Conservation (phyloP, 2,329 filamentous ascomycete species). For the Trichoderma arundinaceum region DNA sequence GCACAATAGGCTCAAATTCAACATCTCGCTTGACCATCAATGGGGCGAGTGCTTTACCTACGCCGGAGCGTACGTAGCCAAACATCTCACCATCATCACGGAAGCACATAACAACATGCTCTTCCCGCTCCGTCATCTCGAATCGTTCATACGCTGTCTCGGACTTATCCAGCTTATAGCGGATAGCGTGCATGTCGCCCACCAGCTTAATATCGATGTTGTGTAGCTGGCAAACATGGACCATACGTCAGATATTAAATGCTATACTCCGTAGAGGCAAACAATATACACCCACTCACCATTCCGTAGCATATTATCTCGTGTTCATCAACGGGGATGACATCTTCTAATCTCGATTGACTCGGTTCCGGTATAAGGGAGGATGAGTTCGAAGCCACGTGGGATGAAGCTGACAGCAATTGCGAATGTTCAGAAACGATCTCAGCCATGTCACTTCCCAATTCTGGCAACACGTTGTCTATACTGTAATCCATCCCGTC, state of each 20-base stretch:
- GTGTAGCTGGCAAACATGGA: slow-evolving; percentile 5
- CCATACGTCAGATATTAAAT: not conserved
- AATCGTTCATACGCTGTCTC: not conserved
- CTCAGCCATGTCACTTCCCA: not conserved
- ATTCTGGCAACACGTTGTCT: not conserved
- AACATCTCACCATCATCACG: not conserved
- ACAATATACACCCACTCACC: not conserved
- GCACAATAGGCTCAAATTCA: slow-evolving; percentile 30
- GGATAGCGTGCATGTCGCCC: slow-evolving; percentile 5
- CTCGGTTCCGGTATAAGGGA: not conserved
- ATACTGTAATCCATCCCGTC: not conserved
- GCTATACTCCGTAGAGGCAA: not conserved
- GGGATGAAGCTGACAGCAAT: not conserved
- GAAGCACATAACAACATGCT: not conserved
- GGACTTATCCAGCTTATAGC: not conserved
- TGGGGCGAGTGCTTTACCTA: not conserved
- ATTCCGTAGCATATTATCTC: slow-evolving; percentile 25
- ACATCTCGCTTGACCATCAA: not conserved
- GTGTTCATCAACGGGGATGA: not conserved
- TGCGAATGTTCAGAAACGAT: not conserved
- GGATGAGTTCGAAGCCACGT: not conserved
- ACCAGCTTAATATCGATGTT: slow-evolving; percentile 20
- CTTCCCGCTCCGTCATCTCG: not conserved
- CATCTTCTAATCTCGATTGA: not conserved
- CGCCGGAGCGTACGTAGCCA: not conserved